Evolutionary conservation across 768 basidiomycete species (phyloP).

Genomic region (Leccinum ochraceum): DNA sequence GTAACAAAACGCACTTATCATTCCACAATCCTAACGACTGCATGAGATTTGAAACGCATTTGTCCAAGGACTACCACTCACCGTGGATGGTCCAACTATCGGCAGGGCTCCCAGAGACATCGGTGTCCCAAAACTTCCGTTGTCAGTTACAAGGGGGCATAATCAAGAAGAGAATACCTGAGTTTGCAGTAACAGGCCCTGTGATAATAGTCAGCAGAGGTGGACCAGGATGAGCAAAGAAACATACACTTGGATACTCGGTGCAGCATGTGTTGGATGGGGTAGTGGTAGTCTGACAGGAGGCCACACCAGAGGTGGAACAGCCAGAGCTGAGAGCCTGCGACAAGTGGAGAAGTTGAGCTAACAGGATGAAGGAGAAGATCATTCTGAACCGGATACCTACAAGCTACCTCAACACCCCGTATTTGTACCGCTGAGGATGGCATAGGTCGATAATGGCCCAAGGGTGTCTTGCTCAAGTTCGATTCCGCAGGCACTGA

Average conservation of each 20-base stretch:
- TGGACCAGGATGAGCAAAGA: background rate
- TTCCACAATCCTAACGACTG: constrained; percentile 59
- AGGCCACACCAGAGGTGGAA: constrained; percentile 46
- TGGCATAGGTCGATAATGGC: too few relatives aligned
- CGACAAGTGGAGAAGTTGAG: constrained; percentile 22
- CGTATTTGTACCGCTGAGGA: constrained; percentile 19
- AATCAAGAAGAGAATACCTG: constrained; percentile 37
- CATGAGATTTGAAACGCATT: constrained; percentile 4
- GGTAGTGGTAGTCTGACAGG: constrained; percentile 50
- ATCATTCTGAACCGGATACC: constrained; percentile 3
- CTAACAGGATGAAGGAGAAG: constrained; percentile 22
- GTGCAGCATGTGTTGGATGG: constrained; percentile 59
- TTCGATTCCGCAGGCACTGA: background rate
- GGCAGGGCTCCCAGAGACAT: constrained; percentile 59
- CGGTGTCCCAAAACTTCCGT: constrained; percentile 69
- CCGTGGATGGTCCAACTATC: constrained; percentile 79
- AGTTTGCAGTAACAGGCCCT: constrained; percentile 64
- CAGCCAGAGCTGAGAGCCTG: constrained; percentile 50
- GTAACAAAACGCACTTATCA: constrained; percentile 46
- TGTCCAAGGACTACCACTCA: constrained; percentile 29
- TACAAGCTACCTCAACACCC: background rate
- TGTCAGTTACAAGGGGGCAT: constrained; percentile 2
- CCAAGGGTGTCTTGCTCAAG: background rate
- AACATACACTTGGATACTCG: constrained; percentile 61
- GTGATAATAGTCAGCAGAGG: background rate